phyloP scores from a whole-genome alignment of 1,284 basidiomycete species.

The Veloporphyrellus conicus region DNA sequence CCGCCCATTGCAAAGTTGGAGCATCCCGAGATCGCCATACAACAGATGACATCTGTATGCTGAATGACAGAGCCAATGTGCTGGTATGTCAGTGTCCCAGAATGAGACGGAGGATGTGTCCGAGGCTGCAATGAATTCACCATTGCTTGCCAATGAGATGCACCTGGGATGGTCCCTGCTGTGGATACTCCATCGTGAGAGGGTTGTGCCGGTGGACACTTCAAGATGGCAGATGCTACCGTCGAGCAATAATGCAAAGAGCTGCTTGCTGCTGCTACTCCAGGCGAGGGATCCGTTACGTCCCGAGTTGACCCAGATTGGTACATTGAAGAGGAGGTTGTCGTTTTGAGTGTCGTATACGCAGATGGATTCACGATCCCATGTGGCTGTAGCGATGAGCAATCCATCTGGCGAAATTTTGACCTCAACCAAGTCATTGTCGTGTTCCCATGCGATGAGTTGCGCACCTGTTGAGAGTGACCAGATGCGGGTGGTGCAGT shows the following conservation, averaged over 20 bases:
- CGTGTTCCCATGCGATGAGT: not conserved
- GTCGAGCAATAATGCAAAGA: not conserved
- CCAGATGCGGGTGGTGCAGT: not conserved
- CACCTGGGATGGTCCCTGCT: too few relatives aligned
- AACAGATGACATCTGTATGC: too few relatives aligned
- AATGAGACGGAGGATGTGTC: too few relatives aligned
- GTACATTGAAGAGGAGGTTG: not conserved
- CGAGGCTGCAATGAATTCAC: too few relatives aligned
- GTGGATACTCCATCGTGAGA: not conserved
- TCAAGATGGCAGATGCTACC: not conserved
- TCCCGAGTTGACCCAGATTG: not conserved
- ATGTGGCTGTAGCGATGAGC: conserved; percentile 1
- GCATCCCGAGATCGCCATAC: too few relatives aligned
- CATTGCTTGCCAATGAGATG: too few relatives aligned
- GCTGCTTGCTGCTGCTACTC: not conserved
- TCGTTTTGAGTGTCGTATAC: not conserved
- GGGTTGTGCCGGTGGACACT: not conserved
- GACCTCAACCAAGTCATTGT: not conserved
- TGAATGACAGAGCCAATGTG: too few relatives aligned
- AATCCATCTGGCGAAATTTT: not conserved
- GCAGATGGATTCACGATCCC: not conserved
- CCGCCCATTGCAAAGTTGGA: too few relatives aligned
- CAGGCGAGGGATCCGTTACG: not conserved
- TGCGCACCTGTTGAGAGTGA: not conserved
- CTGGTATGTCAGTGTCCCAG: too few relatives aligned